Conservation (phyloP, 768 basidiomycete genomes). For the Macrocybe gigantea region DNA sequence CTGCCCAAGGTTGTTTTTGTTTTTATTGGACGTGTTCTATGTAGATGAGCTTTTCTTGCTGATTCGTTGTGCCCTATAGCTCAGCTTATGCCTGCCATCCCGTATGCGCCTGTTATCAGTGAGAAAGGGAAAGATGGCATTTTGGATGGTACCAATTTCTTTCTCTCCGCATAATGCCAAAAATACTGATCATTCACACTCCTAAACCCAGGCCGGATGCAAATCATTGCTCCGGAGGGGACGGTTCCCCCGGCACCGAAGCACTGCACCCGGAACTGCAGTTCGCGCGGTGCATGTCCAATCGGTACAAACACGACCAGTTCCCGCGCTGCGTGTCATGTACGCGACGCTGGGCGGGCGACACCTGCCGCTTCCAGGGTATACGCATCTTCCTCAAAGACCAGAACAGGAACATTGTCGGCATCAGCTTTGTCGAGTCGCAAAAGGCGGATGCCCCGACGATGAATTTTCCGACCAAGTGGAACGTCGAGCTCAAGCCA, state of each 20-base stretch:
- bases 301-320: constrained; percentile 62
- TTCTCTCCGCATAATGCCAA: neutral
- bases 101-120: constrained; percentile 28
- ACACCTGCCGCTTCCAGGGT: constrained; percentile 84
- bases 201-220: constrained; percentile 15
- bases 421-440: constrained; percentile 65
- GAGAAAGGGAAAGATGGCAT: constrained; percentile 44
- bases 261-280: constrained; percentile 62
- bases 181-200: no score
- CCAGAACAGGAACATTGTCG: constrained; percentile 48
- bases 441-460: constrained; percentile 50
- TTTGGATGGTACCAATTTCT: constrained; percentile 26
- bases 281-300: constrained; percentile 81
- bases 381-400: constrained; percentile 76
- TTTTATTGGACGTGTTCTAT: constrained; percentile 4
- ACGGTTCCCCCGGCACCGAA: constrained; percentile 19
- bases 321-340: constrained; percentile 82
- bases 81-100: constrained; percentile 38
- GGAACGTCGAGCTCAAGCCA: constrained; percentile 55
- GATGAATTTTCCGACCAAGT: constrained; percentile 60
- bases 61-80: constrained; percentile 20
- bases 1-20: constrained; percentile 55
- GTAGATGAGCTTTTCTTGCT: neutral
- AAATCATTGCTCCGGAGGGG: constrained; percentile 24
- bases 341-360: constrained; percentile 82